Conservation (phyloP, 1,139 yeast species). For the Debaryomyces fabryi region DNA sequence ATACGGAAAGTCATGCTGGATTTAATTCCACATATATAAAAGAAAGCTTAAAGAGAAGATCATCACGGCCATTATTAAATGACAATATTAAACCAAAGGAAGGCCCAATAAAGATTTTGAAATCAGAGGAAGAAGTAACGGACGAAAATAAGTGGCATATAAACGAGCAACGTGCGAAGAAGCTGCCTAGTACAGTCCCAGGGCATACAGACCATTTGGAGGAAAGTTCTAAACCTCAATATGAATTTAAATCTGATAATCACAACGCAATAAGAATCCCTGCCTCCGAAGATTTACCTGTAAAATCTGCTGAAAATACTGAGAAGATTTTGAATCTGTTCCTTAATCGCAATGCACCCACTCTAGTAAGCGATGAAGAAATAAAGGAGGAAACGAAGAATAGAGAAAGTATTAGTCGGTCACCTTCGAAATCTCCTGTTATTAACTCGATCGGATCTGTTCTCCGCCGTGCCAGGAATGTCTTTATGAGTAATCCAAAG, state of each 20-base stretch:
- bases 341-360: neutral
- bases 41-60: conserved; percentile 10
- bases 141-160: neutral
- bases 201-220: neutral
- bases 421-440: conserved; percentile 5
- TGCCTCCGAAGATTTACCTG: neutral
- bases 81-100: conserved; percentile 1
- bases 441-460: conserved; percentile 14
- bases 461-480: conserved; percentile 21
- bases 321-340: neutral
- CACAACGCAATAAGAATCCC: neutral
- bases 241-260: neutral
- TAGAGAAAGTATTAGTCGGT: neutral
- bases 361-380: neutral
- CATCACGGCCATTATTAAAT: conserved; percentile 6
- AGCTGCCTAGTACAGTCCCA: neutral
- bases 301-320: neutral
- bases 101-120: neutral
- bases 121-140: neutral
- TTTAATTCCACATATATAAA: conserved; percentile 8
- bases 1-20: conserved; percentile 3
- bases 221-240: neutral
- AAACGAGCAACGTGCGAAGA: neutral
- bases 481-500: conserved; percentile 13
- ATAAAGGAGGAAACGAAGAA: neutral